Base-by-base conservation (phyloP, 345 rosid genomes). In the Cardamine occulta region DNA sequence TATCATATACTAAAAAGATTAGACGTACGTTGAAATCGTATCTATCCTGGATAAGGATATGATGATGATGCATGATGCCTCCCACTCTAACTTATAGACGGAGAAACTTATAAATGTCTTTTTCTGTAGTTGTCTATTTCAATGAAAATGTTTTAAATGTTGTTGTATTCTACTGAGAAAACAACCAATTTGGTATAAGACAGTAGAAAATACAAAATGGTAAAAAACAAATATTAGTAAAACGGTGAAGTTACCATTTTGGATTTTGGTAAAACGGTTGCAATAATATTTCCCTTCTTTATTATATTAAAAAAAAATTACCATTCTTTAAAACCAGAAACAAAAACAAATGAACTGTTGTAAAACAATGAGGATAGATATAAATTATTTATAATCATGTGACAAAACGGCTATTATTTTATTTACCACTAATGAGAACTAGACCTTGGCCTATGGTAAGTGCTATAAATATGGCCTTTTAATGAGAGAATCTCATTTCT, bases 391-490 rank as follows among this genome's bases (percentile, higher is more conserved):
- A 3, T 18, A 35, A 1, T 37, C 17, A 23, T 12, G 66, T 61
- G 4, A 60, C 29, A 19, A 19, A 35, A 60, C n/a, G 45, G 64
- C 10, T 60, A 60, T 37, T 29, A 56, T 28, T 28, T 39, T 39
- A 39, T 12, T 12, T 55, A 55, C 1, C 12, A 7, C 29, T 3
- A 21, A 62, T 37, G 49, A 68, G 23, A 67, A 67, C 24, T 35
- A 48, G 24, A 12, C 66, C 28, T 19, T 44, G 49, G 49, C 68
- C 32, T 63, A 28, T 39, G 40, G 51, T 4, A 13, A 35, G 19
- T 61, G 68, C 75, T 62, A 51, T 73, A 73, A 18, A 73, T 63
- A 63, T 63, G n/a, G 13, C 71, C 52, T 31, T 57, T 34, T 6
- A 44, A 12, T 34, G 40, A 26, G 66, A 23, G 21, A 21, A 54